phyloP scores from a whole-genome alignment of 2,329 filamentous ascomycete genomes.

The Drechmeria coniospora region DNA sequence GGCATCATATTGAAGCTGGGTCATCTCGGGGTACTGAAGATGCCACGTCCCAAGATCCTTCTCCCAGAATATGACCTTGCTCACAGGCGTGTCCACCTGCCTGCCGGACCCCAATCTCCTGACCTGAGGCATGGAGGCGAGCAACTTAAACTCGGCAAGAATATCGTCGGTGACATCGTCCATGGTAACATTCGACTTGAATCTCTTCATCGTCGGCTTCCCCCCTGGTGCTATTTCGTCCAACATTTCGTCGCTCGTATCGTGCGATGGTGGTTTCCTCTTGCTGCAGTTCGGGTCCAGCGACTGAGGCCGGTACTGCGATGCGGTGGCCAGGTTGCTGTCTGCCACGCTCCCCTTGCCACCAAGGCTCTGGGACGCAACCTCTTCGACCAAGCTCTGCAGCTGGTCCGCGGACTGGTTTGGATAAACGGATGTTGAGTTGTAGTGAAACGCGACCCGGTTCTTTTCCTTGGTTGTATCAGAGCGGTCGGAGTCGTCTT shows the following conservation, averaged over 20 bases:
- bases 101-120: constrained; percentile 33
- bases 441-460: constrained; percentile 10
- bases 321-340: constrained; percentile 8
- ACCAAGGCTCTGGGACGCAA: constrained; percentile 39
- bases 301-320: constrained; percentile 11
- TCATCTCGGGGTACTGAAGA: constrained; percentile 48
- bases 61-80: constrained; percentile 44
- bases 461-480: constrained; percentile 12
- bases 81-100: constrained; percentile 40
- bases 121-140: constrained; percentile 34
- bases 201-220: constrained; percentile 38
- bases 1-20: constrained; percentile 38
- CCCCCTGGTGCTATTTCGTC: constrained; percentile 20
- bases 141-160: constrained; percentile 28
- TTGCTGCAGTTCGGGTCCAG: constrained; percentile 35
- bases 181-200: constrained; percentile 33
- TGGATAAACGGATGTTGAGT: constrained; percentile 23
- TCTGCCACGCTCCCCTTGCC: constrained; percentile 23
- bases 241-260: constrained; percentile 37
- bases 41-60: constrained; percentile 42
- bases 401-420: constrained; percentile 31
- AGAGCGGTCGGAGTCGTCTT: constrained; percentile 29
- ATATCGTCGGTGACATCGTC: constrained; percentile 18
- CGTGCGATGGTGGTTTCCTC: constrained; percentile 32
- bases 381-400: constrained; percentile 35